Evolutionary conservation across 2,329 filamentous ascomycete species (phyloP), one percentile per base, ranked within the genome.

Genomic region (Paecilomyces sp.): DNA sequence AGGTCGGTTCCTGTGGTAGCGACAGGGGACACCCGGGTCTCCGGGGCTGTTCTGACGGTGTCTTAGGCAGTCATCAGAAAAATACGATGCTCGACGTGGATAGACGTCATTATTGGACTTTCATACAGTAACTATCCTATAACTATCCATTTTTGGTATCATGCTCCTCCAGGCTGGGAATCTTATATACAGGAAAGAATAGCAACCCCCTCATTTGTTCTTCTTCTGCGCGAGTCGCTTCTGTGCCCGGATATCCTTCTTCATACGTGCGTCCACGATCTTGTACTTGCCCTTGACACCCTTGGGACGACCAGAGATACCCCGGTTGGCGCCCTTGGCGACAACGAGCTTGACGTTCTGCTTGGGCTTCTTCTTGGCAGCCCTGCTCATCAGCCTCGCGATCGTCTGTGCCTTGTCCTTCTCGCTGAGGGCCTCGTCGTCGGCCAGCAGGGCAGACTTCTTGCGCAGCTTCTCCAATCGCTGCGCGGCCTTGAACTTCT

Each of bases 271-370:
- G 78, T 97, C 93, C 58, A 99, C 93, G 82, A 99, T 96, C 82
- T 96, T 96, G 76, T 99, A 99, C 66, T 91, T 88, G 41, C 93
- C 93, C 84, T 96, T 97, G 25, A 96, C 91, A 61, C 93, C 94
- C 74, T 86, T 89, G 2, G 94, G 94, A 67, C 93, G 83, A 22
- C 92, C 93, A 72, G 89, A 85, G 71, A 96, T 87, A 70, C 91
- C 93, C 66, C 87, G 88, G 76, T 97, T 97, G 56, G 84, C 78
- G 62, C 93, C 93, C 62, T 83, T 86, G 15, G 94, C 94, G 63
- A 97, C 92, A 34, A 99, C 91, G 53, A 99, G 83, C 76, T 90
- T 94, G 63, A 95, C 87, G 61, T 90, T 85, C 65, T 88, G 84
- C 77, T 88, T 90, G 28, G 89, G 90, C 82, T 92, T 96, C 84